phyloP scores from a whole-genome alignment of 2,329 filamentous ascomycete genomes.

The Teratosphaeria gauchensis region DNA sequence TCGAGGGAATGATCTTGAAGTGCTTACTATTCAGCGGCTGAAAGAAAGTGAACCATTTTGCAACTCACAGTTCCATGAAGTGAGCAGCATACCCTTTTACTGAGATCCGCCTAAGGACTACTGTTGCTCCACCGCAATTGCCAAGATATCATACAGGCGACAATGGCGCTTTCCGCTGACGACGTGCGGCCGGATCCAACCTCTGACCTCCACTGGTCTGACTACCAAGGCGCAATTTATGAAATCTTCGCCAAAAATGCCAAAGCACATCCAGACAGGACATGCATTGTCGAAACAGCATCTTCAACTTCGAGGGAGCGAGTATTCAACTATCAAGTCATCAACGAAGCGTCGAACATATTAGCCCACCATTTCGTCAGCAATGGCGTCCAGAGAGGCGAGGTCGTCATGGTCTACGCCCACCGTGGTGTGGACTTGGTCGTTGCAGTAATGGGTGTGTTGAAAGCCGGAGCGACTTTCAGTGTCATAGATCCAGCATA shows the following conservation, averaged over 20 bases:
- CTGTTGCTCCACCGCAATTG: not conserved
- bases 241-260: slow-evolving; percentile 61
- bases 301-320: slow-evolving; percentile 32
- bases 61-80: too few relatives aligned
- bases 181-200: slow-evolving; percentile 52
- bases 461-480: slow-evolving; percentile 50
- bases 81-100: too few relatives aligned
- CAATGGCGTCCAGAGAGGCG: slow-evolving; percentile 63
- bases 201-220: slow-evolving; percentile 56
- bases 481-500: slow-evolving; percentile 71
- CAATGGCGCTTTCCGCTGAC: slow-evolving; percentile 1
- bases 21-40: too few relatives aligned
- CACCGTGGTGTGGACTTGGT: slow-evolving; percentile 72
- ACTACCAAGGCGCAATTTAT: slow-evolving; percentile 58
- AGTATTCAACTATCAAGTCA: slow-evolving; percentile 73
- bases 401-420: slow-evolving; percentile 90
- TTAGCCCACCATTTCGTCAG: slow-evolving; percentile 70
- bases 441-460: slow-evolving; percentile 67
- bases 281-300: slow-evolving; percentile 59
- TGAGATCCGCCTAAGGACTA: not conserved
- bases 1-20: too few relatives aligned
- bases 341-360: slow-evolving; percentile 73
- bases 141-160: not conserved
- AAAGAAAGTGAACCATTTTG: too few relatives aligned
- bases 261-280: slow-evolving; percentile 54